Percentiles rank a stretch among this genome's conserved stretches.
These are phyloP conservation scores for Nidula niveotomentosa DNA, from an alignment of 1,284 basidiomycete genomes.

Conservation along the genomic window DNA sequence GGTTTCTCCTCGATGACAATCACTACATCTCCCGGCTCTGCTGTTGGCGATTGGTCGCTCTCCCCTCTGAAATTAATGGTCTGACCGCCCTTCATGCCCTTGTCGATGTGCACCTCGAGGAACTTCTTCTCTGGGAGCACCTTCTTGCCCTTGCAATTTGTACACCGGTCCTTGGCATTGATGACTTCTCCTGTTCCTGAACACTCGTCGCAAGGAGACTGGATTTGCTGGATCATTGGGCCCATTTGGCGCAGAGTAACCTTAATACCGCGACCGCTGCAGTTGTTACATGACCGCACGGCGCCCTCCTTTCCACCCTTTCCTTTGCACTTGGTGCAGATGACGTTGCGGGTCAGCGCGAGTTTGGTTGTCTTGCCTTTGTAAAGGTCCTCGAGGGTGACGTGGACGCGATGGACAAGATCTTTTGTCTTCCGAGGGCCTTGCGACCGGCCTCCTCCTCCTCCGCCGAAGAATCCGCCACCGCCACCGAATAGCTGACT, in stretches of 20 bases:
- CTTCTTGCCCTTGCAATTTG: slow-evolving; percentile 95
- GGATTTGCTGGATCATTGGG: slow-evolving; percentile 99
- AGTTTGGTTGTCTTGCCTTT: slow-evolving; percentile 99
- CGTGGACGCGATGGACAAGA: slow-evolving; percentile 95
- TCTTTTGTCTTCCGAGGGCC: slow-evolving; percentile 99
- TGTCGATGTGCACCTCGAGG: slow-evolving; percentile 98
- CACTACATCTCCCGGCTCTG: slow-evolving; percentile 93
- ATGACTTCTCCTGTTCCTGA: slow-evolving; percentile 92
- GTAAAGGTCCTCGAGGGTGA: slow-evolving; percentile 97
- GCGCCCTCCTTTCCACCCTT: slow-evolving; percentile 98
- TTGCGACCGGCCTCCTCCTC: slow-evolving; percentile 56
- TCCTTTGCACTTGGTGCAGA: slow-evolving; percentile 93
- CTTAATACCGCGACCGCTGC: slow-evolving; percentile 91
- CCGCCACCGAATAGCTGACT: slow-evolving; percentile 91
- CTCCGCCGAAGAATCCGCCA: slow-evolving; percentile 46
- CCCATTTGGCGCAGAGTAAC: slow-evolving; percentile 95
- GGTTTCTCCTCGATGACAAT: slow-evolving; percentile 98
- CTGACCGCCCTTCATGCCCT: slow-evolving; percentile 98
- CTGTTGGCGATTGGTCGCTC: slow-evolving; percentile 93
- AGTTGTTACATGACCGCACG: slow-evolving; percentile 78
- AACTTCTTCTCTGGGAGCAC: slow-evolving; percentile 95
- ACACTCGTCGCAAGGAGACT: slow-evolving; percentile 94
- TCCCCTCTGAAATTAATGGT: slow-evolving; percentile 95
- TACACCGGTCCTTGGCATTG: slow-evolving; percentile 93
- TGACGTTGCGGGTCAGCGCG: slow-evolving; percentile 92